Base-by-base conservation (phyloP, 768 basidiomycete species). In the Kockovaella imperatae region DNA sequence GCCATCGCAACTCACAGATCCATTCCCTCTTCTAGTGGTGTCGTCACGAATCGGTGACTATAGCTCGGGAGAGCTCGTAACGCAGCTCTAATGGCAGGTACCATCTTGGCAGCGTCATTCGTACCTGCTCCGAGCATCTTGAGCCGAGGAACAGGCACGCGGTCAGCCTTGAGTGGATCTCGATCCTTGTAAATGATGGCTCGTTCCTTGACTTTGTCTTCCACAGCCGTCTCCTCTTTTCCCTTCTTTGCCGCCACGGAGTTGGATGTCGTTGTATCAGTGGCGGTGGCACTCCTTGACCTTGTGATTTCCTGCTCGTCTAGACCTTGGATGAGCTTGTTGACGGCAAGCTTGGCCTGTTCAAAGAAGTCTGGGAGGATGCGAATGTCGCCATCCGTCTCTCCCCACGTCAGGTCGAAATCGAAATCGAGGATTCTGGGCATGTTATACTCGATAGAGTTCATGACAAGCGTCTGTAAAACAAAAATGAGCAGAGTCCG, bases 21-120 rank as follows among this genome's bases (percentile, higher is more conserved):
- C 69, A 71, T 71, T 8, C 59, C 63, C 21, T 64, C 57, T 42
- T 71, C 69, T 38, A 71, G 45, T 13, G 57, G 44, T 15, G 49
- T 42, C 0, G 60, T 62, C 3, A 65, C 59, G 44, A 67, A 60
- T 23, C 61, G 59, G 54, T 68, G 67, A 35, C 61, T 62, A 39
- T 61, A 39, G 5, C 49, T 38, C 0, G 69, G 67, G 14, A 61
- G 36, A 28, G 60, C 50, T 8, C 47, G 43, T 4, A 54, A 47
- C 14, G 50, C 52, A 30, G 51, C 39, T 24, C 59, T 50, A 35
- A 63, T 50, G 15, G 32, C 45, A 14, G 65, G 65, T 23, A 67
- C 26, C 45, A 60, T 35, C 40, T 49, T 47, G 40, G 54, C 53
- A n/a, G 53, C 59, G 26, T 62, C 59, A 7, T 47, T 49, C 18